A percentile compares a stretch with the other conserved stretches of the same genome.
These are phyloP conservation scores for Candida tetrigidarum DNA, from an alignment of 1,139 yeast species.

Conservation along the genomic window DNA sequence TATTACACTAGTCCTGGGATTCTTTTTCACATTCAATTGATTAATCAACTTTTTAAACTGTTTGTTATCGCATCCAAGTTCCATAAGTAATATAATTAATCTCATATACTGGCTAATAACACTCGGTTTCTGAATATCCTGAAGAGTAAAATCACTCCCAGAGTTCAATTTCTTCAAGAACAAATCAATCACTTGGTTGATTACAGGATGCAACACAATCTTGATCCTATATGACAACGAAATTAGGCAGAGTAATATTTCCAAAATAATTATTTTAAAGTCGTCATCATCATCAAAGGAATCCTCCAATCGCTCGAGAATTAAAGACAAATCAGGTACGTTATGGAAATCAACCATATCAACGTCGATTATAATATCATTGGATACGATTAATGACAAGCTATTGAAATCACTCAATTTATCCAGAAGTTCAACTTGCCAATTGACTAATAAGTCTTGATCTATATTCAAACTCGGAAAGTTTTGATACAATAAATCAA, in stretches of 20 bases:
- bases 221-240: conserved; percentile 28
- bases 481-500: conserved; percentile 26
- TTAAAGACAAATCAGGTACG: neutral
- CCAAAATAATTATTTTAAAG: conserved; percentile 36
- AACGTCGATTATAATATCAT: conserved; percentile 15
- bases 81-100: conserved; percentile 32
- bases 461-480: conserved; percentile 33
- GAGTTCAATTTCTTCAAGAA: conserved; percentile 4
- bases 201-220: conserved; percentile 16
- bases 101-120: conserved; percentile 25
- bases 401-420: conserved; percentile 22
- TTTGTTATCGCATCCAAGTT: conserved; percentile 39
- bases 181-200: conserved; percentile 24
- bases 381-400: conserved; percentile 27
- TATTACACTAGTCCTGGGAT: conserved; percentile 19
- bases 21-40: conserved; percentile 19
- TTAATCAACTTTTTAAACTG: conserved; percentile 24
- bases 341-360: conserved; percentile 8
- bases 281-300: conserved; percentile 32
- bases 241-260: conserved; percentile 28
- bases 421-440: conserved; percentile 44
- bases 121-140: conserved; percentile 16
- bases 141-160: neutral
- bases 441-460: conserved; percentile 31
- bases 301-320: conserved; percentile 12